phyloP scores from a whole-genome alignment of 2,329 filamentous ascomycete species.

The Fusarium pseudograminearum region DNA sequence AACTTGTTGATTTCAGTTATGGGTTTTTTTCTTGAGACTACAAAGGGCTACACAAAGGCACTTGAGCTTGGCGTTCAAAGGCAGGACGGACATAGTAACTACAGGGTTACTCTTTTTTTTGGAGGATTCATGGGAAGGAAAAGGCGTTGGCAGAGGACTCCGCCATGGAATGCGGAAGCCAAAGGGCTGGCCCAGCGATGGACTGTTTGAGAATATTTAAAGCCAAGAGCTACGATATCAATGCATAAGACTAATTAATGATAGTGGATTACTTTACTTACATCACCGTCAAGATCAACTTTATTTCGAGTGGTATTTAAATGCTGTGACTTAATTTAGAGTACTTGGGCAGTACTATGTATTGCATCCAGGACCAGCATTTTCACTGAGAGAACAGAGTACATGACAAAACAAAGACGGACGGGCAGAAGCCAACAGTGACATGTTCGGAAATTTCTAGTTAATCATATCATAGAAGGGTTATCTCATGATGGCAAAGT shows the following conservation, averaged over 20 bases:
- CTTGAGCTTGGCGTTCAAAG: slow-evolving; percentile 47
- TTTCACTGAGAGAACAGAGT: not conserved
- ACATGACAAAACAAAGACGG: not conserved
- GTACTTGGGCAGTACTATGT: not conserved
- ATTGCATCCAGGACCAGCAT: not conserved
- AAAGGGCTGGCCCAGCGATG: slow-evolving; percentile 25
- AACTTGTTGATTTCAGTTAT: slow-evolving; percentile 11
- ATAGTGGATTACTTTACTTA: slow-evolving; percentile 2
- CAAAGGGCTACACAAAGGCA: slow-evolving; percentile 39
- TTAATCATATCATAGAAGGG: not conserved
- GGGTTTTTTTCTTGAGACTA: slow-evolving; percentile 34
- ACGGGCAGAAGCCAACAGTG: not conserved
- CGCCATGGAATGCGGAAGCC: slow-evolving; percentile 13
- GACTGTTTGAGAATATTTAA: slow-evolving; percentile 15
- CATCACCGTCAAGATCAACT: not conserved
- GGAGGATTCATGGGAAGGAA: slow-evolving; percentile 33
- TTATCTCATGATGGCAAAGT: slow-evolving; percentile 13
- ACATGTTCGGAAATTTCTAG: not conserved
- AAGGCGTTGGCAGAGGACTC: slow-evolving; percentile 39
- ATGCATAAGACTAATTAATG: slow-evolving; percentile 42
- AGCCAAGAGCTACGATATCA: slow-evolving; percentile 40
- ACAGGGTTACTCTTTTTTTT: slow-evolving; percentile 21
- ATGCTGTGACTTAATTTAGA: not conserved
- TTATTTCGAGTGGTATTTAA: not conserved
- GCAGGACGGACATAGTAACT: slow-evolving; percentile 31